These are phyloP conservation scores for Ustilago shanxiensis DNA, from an alignment of 1,284 basidiomycete genomes.

Conservation along the genomic window DNA sequence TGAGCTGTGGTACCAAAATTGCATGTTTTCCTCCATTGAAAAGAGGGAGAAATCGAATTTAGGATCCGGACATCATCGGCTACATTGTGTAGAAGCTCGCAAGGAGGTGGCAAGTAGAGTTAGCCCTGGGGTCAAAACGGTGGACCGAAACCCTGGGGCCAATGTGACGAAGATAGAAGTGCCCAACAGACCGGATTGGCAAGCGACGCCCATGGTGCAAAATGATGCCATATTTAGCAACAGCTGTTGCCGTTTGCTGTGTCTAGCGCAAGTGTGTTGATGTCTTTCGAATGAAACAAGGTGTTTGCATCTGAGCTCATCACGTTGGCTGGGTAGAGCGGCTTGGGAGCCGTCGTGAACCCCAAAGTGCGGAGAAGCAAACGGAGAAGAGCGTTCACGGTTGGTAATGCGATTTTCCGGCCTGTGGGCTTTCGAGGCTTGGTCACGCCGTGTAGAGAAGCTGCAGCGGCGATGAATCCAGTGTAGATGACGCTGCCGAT, in stretches of 20 bases:
- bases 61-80: background rate
- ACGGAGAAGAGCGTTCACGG: background rate
- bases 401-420: too few relatives aligned
- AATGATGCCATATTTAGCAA: conserved; percentile 8
- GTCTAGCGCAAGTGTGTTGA: background rate
- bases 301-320: background rate
- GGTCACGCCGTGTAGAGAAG: too few relatives aligned
- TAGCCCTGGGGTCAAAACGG: background rate
- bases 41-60: background rate
- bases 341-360: background rate
- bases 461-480: too few relatives aligned
- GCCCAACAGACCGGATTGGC: background rate
- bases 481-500: too few relatives aligned
- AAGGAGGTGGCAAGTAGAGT: background rate
- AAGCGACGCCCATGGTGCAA: background rate
- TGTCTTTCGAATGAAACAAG: background rate
- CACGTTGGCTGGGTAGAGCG: too few relatives aligned
- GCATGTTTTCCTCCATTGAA: too few relatives aligned
- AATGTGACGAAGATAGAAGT: background rate
- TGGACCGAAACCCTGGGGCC: background rate
- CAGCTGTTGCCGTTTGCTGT: background rate
- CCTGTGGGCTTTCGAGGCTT: too few relatives aligned
- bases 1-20: too few relatives aligned
- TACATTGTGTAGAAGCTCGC: background rate
- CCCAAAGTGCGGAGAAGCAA: background rate